Evolutionary conservation across 768 basidiomycete species (phyloP).

Genomic region (Kockovaella imperatae): DNA sequence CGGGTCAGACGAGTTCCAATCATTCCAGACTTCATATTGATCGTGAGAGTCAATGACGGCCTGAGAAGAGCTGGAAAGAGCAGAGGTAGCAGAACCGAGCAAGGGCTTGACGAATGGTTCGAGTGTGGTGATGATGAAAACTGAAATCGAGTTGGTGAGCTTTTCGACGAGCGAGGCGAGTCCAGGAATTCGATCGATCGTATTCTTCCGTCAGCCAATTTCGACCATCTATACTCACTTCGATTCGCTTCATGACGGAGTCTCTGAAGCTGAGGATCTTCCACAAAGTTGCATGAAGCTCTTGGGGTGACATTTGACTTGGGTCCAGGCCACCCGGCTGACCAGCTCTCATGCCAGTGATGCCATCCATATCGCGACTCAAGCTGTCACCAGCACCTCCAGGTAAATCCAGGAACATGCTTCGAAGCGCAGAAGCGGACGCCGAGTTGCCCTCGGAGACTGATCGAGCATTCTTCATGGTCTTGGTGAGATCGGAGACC

Average conservation of each 20-base stretch:
- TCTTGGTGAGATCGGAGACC: conserved; percentile 75
- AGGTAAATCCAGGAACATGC: conserved; percentile 35
- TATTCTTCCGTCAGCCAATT: conserved; percentile 22
- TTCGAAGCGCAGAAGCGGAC: conserved; percentile 25
- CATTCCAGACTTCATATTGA: conserved; percentile 81
- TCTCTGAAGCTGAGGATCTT: conserved; percentile 79
- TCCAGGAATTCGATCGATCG: conserved; percentile 72
- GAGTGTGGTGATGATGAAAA: conserved; percentile 68
- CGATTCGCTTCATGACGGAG: conserved; percentile 69
- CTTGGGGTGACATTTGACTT: conserved; percentile 78
- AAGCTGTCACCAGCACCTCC: conserved; percentile 49
- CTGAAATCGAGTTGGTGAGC: conserved; percentile 62
- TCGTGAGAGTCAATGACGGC: conserved; percentile 73
- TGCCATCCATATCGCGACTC: conserved; percentile 64
- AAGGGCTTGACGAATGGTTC: conserved; percentile 78
- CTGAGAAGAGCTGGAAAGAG: conserved; percentile 58
- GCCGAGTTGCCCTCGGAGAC: conserved; percentile 44
- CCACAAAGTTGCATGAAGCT: conserved; percentile 75
- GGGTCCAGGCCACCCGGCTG: conserved; percentile 64
- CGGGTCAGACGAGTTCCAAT: conserved; percentile 66
- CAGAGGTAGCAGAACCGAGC: conserved; percentile 60
- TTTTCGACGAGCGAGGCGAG: conserved; percentile 65
- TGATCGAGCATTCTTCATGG: conserved; percentile 63
- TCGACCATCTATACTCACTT: conserved; percentile 16
- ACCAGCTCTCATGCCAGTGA: conserved; percentile 54